Percentiles rank a stretch among this genome's conserved stretches.
These are phyloP conservation scores for Kodamaea kakaduensis DNA, from an alignment of 805 yeast genomes.

Conservation along the genomic window DNA sequence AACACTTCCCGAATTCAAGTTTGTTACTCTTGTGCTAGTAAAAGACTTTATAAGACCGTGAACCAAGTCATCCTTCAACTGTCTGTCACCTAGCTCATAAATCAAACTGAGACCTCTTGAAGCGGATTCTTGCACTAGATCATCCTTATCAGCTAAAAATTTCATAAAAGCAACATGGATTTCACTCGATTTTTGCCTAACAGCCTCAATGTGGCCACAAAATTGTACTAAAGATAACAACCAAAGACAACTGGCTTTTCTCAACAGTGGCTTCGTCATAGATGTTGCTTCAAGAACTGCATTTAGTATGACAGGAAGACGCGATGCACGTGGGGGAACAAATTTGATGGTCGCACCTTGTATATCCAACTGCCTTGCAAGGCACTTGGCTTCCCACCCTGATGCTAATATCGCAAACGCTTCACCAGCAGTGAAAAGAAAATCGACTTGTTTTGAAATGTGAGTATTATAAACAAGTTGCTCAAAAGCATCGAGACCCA, in stretches of 20 bases:
- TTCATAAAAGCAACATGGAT: slow-evolving; percentile 75
- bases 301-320: slow-evolving; percentile 38
- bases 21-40: slow-evolving; percentile 58
- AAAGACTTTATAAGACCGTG: slow-evolving; percentile 71
- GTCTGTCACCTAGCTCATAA: slow-evolving; percentile 70
- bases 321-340: slow-evolving; percentile 15
- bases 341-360: slow-evolving; percentile 26
- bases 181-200: slow-evolving; percentile 45
- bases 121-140: slow-evolving; percentile 87
- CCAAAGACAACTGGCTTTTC: slow-evolving; percentile 84
- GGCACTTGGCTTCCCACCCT: slow-evolving; percentile 68
- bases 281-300: slow-evolving; percentile 50
- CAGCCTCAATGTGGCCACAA: slow-evolving; percentile 47
- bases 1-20: slow-evolving; percentile 60
- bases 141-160: slow-evolving; percentile 78
- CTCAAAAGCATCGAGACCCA: slow-evolving; percentile 28
- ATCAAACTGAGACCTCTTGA: slow-evolving; percentile 80
- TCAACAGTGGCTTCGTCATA: slow-evolving; percentile 66
- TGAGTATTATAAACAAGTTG: slow-evolving; percentile 53
- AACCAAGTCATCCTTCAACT: slow-evolving; percentile 67
- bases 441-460: slow-evolving; percentile 68
- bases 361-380: slow-evolving; percentile 54
- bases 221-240: slow-evolving; percentile 74
- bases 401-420: slow-evolving; percentile 66
- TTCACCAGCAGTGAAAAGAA: slow-evolving; percentile 77